These are phyloP conservation scores for Xylaria sp. DNA, from an alignment of 2,329 filamentous ascomycete genomes.

Conservation along the genomic window DNA sequence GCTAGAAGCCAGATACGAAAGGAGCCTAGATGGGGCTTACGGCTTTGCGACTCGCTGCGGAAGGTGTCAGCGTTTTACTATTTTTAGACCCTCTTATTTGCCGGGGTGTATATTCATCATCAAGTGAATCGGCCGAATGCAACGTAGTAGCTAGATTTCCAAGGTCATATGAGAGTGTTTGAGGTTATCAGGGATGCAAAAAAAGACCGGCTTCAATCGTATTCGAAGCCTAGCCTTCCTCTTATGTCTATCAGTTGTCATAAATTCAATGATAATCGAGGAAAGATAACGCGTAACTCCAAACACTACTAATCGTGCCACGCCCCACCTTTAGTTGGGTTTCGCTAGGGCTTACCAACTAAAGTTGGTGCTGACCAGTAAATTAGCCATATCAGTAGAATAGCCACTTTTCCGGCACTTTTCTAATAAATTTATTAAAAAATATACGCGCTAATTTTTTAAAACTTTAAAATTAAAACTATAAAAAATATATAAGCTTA, in stretches of 20 bases:
- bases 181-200: not conserved
- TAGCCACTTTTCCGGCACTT: too few relatives aligned
- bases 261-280: not conserved
- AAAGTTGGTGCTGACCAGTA: too few relatives aligned
- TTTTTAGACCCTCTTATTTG: constrained; percentile 1
- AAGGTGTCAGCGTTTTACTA: constrained; percentile 3
- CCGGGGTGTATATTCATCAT: not conserved
- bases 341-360: too few relatives aligned
- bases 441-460: too few relatives aligned
- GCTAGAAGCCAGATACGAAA: not conserved
- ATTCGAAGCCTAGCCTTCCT: not conserved
- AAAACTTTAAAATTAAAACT: too few relatives aligned
- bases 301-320: not conserved
- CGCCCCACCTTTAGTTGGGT: too few relatives aligned
- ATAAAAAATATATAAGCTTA: too few relatives aligned
- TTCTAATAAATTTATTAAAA: too few relatives aligned
- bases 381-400: too few relatives aligned
- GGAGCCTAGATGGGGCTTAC: not conserved
- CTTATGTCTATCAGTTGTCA: not conserved
- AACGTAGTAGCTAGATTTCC: not conserved
- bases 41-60: not conserved
- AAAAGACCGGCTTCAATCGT: not conserved
- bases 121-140: not conserved
- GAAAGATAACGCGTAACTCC: not conserved
- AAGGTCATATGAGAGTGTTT: not conserved